phyloP scores from a whole-genome alignment of 1,284 basidiomycete species.

The Tranzscheliella williamsii region DNA sequence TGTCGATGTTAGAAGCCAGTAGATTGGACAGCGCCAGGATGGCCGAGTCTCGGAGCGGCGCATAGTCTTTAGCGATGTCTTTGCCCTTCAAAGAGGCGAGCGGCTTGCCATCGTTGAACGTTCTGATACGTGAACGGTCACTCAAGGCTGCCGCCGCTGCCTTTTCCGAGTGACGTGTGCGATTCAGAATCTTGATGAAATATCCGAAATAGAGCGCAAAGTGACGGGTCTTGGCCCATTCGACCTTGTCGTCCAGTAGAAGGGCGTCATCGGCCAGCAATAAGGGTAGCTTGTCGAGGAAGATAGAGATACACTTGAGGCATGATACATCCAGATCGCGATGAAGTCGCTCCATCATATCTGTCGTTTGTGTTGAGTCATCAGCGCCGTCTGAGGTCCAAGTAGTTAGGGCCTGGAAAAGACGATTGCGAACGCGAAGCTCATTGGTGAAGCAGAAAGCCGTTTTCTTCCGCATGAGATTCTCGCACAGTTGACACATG shows the following conservation, averaged over 20 bases:
- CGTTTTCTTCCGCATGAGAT: constrained; percentile 50
- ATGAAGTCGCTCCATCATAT: constrained; percentile 47
- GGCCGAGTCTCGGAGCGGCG: constrained; percentile 45
- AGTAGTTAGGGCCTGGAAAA: constrained; percentile 53
- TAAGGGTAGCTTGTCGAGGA: constrained; percentile 51
- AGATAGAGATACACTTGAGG: constrained; percentile 51
- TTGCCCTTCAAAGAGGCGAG: constrained; percentile 6
- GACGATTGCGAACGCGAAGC: constrained; percentile 52
- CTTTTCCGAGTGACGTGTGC: constrained; percentile 36
- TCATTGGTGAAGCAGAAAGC: constrained; percentile 51
- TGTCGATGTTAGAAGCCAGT: constrained; percentile 81
- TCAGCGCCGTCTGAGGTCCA: constrained; percentile 54
- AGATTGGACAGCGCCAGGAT: constrained; percentile 73
- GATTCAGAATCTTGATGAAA: constrained; percentile 58
- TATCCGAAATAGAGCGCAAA: constrained; percentile 54
- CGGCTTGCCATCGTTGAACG: constrained; percentile 8
- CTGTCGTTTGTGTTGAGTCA: constrained; percentile 17
- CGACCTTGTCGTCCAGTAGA: constrained; percentile 55
- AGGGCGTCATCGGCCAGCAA: constrained; percentile 54
- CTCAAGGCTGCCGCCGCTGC: constrained; percentile 4
- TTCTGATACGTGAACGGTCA: constrained; percentile 3
- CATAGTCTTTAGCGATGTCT: constrained; percentile 19
- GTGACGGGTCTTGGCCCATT: constrained; percentile 55
- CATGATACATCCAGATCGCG: constrained; percentile 54
- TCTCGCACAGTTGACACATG: constrained; percentile 54